These are phyloP conservation scores for Neoascochyta sp. DNA, from an alignment of 2,329 filamentous ascomycete genomes.

Conservation along the genomic window DNA sequence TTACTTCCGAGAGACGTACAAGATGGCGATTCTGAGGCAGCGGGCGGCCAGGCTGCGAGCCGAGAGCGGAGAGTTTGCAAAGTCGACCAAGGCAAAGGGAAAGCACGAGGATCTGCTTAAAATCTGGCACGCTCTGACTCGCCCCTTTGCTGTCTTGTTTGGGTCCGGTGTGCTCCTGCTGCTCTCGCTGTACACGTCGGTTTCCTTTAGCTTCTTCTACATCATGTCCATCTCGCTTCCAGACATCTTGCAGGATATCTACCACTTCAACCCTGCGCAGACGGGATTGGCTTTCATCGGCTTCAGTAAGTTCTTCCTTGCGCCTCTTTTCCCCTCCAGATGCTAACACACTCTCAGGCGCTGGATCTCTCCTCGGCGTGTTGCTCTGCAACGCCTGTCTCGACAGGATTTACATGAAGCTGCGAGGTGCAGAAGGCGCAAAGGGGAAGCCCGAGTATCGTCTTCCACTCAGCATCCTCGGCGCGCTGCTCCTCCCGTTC, in stretches of 20 bases:
- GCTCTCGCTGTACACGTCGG: conserved; percentile 44
- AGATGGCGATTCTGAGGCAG: conserved; percentile 50
- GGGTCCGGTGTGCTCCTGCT: conserved; percentile 55
- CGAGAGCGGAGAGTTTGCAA: conserved; percentile 10
- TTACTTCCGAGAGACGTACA: conserved; percentile 60
- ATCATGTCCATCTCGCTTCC: conserved; percentile 47
- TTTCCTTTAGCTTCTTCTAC: conserved; percentile 47
- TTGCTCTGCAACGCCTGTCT: conserved; percentile 50
- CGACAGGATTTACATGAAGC: conserved; percentile 53
- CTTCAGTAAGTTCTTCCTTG: conserved; percentile 45
- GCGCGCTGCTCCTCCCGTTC: conserved; percentile 47
- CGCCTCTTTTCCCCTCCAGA: background rate
- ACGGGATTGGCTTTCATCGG: conserved; percentile 54
- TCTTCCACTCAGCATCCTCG: conserved; percentile 51
- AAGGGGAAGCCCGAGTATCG: conserved; percentile 53
- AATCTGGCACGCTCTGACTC: conserved; percentile 39
- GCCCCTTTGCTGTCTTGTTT: conserved; percentile 43
- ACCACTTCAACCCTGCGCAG: conserved; percentile 47
- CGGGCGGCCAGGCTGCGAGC: conserved; percentile 20
- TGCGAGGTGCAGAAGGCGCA: conserved; percentile 42
- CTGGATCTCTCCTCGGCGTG: conserved; percentile 50
- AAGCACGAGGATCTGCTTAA: conserved; percentile 19
- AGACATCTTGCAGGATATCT: conserved; percentile 40
- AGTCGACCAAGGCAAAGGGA: conserved; percentile 7
- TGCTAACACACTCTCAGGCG: conserved; percentile 30